A percentile compares a stretch with the other conserved stretches of the same genome.
Evolutionary conservation across 108 stramenopile species (phyloP).

Genomic region (Seminavis robusta): DNA sequence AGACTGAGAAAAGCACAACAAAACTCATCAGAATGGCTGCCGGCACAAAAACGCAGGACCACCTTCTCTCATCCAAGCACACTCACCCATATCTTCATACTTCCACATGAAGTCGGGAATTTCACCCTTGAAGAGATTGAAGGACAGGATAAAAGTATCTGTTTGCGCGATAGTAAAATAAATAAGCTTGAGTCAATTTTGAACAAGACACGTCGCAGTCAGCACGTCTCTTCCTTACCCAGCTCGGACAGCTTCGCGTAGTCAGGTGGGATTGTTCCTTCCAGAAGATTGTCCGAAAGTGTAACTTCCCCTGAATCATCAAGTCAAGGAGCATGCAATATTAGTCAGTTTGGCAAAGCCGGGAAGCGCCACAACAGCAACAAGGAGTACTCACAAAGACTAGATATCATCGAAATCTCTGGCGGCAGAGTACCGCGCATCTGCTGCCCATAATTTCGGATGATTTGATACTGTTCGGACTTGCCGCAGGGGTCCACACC

Average conservation of each 20-base stretch:
- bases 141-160: constrained; percentile 38
- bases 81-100: constrained; percentile 44
- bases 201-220: no score
- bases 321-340: no score
- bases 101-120: constrained; percentile 49
- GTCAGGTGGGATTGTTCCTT: constrained; percentile 33
- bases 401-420: constrained; percentile 40
- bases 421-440: constrained; percentile 41
- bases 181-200: no score
- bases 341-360: no score
- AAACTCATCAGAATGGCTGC: no score
- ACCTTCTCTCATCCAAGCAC: no score
- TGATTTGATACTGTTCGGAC: constrained; percentile 34
- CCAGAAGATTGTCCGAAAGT: constrained; percentile 38
- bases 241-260: constrained; percentile 22
- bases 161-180: no score
- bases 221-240: no score
- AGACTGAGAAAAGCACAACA: no score
- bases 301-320: no score
- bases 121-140: constrained; percentile 48
- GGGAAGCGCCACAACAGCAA: no score
- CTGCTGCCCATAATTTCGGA: constrained; percentile 38
- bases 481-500: constrained; percentile 47
- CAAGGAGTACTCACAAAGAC: constrained; percentile 41
- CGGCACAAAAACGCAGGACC: no score